These are phyloP conservation scores for Chlamydomonas incerta DNA, from an alignment of 139 green algal species.

Conservation along the genomic window DNA sequence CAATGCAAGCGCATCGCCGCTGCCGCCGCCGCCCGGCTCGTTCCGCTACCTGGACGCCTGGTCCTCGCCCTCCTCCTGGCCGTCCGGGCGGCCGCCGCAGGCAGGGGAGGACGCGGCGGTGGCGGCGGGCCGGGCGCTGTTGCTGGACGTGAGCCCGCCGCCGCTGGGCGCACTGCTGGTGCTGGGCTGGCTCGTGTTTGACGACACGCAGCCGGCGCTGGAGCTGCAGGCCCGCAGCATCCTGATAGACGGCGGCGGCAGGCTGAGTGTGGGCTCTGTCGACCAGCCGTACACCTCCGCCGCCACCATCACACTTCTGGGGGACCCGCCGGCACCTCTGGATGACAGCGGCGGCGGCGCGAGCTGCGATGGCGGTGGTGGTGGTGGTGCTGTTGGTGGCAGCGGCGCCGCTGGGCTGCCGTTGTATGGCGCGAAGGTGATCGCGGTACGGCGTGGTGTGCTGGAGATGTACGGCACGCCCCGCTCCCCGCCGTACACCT, in stretches of 20 bases:
- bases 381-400: no score
- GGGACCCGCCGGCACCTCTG: neutral
- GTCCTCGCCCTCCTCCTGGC: constrained; percentile 53
- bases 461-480: constrained; percentile 57
- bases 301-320: constrained; percentile 60
- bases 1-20: neutral
- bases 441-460: constrained; percentile 54
- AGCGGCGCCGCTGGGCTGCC: constrained; percentile 32
- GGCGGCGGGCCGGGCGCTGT: constrained; percentile 20
- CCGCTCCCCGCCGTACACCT: constrained; percentile 54
- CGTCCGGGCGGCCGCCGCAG: constrained; percentile 26
- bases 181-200: constrained; percentile 2
- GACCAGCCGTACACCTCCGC: constrained; percentile 26
- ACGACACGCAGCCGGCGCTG: neutral
- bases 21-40: no score
- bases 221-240: neutral
- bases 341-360: neutral
- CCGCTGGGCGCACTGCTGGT: neutral
- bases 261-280: constrained; percentile 20
- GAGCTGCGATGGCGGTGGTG: no score
- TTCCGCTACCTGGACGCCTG: constrained; percentile 34
- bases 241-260: constrained; percentile 17
- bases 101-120: constrained; percentile 2
- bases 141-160: constrained; percentile 58
- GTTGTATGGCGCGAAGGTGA: constrained; percentile 67